Base-by-base conservation (phyloP, 352 stramenopile species). In the Phytopythium cucurbitacearum region DNA sequence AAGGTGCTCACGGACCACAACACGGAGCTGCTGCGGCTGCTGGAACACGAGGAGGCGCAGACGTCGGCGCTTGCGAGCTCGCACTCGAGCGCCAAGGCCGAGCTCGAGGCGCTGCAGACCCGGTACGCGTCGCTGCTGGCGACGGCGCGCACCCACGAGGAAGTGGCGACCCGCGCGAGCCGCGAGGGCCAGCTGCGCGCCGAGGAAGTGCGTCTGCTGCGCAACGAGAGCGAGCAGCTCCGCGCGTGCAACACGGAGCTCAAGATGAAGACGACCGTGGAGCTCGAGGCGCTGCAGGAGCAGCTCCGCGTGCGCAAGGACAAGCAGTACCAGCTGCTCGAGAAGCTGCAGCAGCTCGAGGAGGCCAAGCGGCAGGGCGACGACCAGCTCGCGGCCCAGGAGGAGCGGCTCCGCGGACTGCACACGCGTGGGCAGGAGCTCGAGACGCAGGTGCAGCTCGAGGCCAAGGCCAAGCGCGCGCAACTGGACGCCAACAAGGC, bases 301-400 rank as follows among this genome's bases (percentile, higher is more conserved):
- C 96, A 99, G 68, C 82, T 99, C 15, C 81, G 95, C 10, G 88
- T 91, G 21, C 85, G 95, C 44, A 99, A 98, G 66, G 94, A 98
- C 64, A 98, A 99, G 51, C 95, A 98, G 64, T 98, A 98, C 54
- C 91, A 98, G 62, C 74, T 98, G 2, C 73, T 99, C 7, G 94
- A 98, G 52, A 98, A 98, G 66, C 72, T 98, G 34, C 95, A 98
- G 70, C 88, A 93, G 45, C 88, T 98, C 38, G 95, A 99, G 47
- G 91, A 98, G 51, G 65, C 79, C 16, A 97, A 97, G 70, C 87
- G 89, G 13, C 87, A 97, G 51, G 86, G 82, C 8, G 94, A 98
- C 48, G 93, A 98, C 68, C 89, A 95, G 52, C 67, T 94, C 2
- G 76, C 77, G 3, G 85, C 77, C 21, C 77, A 96, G 57, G 92